Percentiles rank a stretch among this genome's conserved stretches.
Conservation (phyloP, 2,329 filamentous ascomycete genomes). For the Cryphonectria nitschkei region DNA sequence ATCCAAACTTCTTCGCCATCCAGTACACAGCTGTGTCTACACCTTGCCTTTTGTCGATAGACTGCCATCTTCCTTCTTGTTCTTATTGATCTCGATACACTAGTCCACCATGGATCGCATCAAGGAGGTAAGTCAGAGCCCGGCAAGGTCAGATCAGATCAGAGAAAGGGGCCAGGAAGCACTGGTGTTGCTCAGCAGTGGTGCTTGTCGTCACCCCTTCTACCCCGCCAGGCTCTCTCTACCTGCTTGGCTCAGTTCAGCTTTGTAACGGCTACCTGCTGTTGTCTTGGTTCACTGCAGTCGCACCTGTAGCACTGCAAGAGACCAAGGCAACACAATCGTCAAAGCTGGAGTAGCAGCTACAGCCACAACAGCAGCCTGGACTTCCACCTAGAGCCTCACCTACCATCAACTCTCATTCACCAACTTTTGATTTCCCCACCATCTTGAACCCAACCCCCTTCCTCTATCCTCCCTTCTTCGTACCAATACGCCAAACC, state of each 20-base stretch:
- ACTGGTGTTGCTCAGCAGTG: slow-evolving; percentile 11
- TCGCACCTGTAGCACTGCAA: slow-evolving; percentile 8
- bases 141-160: neutral
- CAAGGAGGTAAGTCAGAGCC: slow-evolving; percentile 72
- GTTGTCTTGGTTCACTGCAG: slow-evolving; percentile 16
- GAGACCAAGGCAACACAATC: slow-evolving; percentile 10
- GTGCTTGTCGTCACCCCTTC: slow-evolving; percentile 10
- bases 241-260: slow-evolving; percentile 1
- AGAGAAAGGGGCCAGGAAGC: slow-evolving; percentile 23
- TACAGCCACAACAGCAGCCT: neutral
- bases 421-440: neutral
- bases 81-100: slow-evolving; percentile 14
- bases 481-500: neutral
- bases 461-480: neutral
- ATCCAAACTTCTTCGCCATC: slow-evolving; percentile 34
- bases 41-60: slow-evolving; percentile 9
- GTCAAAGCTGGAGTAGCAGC: slow-evolving; percentile 11
- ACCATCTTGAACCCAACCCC: neutral
- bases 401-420: neutral
- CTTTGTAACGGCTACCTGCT: slow-evolving; percentile 7
- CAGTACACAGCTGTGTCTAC: slow-evolving; percentile 13
- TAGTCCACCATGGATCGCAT: slow-evolving; percentile 76
- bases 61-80: slow-evolving; percentile 4
- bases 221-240: slow-evolving; percentile 10
- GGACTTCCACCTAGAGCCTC: neutral